These are phyloP conservation scores for Leptographium procerum DNA, from an alignment of 2,329 filamentous ascomycete genomes.

Conservation along the genomic window DNA sequence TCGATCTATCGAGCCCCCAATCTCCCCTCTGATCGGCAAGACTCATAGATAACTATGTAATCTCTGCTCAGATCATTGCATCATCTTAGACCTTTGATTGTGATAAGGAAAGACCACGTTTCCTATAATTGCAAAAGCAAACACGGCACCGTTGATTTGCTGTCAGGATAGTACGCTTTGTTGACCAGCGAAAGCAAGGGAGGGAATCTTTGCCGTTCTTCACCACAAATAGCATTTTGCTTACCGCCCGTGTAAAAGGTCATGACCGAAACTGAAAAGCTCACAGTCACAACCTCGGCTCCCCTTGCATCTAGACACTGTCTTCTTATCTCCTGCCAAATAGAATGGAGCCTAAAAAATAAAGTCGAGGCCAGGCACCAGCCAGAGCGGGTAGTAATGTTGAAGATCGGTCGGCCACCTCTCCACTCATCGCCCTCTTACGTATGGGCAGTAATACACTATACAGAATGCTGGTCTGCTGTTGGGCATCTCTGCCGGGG, in stretches of 20 bases:
- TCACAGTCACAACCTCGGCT: neutral
- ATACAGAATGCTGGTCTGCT: no score
- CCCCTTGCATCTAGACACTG: neutral
- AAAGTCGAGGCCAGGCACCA: neutral
- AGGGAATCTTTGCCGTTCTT: neutral
- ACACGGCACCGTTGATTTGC: neutral
- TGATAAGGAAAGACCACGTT: neutral
- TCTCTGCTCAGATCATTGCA: neutral
- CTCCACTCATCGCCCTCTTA: no score
- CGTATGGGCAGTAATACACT: no score
- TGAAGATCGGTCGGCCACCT: neutral
- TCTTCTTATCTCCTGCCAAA: neutral
- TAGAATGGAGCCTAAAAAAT: neutral
- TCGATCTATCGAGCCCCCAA: neutral
- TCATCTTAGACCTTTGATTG: no score
- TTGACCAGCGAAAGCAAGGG: neutral
- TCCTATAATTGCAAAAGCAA: neutral
- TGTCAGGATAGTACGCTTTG: neutral
- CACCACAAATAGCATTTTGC: no score
- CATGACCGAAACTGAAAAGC: neutral
- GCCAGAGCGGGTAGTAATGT: neutral
- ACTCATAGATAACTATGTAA: neutral
- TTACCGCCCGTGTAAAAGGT: neutral
- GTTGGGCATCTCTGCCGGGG: no score
- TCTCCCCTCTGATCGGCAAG: neutral